Evolutionary conservation across 768 basidiomycete species (phyloP).

Genomic region (Tulasnella sp.): DNA sequence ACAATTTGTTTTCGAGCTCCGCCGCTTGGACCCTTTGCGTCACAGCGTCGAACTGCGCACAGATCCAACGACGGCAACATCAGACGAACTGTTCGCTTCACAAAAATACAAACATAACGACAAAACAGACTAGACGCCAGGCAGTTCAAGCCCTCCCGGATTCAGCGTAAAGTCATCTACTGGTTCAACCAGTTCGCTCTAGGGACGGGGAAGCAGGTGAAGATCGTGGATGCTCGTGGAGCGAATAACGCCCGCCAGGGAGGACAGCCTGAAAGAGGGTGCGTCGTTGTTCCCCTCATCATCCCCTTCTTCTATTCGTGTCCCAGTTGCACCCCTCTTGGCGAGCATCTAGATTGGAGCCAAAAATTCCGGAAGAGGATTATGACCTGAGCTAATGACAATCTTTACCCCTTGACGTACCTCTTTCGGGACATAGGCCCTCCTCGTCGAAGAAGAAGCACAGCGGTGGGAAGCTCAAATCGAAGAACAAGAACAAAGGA

Average conservation of each 20-base stretch:
- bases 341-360: background rate
- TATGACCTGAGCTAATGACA: background rate
- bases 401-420: background rate
- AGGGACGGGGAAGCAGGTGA: conserved; percentile 46
- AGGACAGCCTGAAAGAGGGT: background rate
- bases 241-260: background rate
- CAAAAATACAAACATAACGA: too few species aligned
- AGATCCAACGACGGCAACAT: too few species aligned
- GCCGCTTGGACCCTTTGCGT: too few species aligned
- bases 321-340: background rate
- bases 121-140: conserved; percentile 67
- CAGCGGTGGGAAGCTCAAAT: background rate
- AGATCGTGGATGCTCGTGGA: background rate
- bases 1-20: too few species aligned
- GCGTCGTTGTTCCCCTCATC: background rate
- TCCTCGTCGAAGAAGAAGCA: background rate
- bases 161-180: conserved; percentile 74
- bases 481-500: conserved; percentile 18
- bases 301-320: background rate
- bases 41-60: too few species aligned
- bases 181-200: conserved; percentile 76
- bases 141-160: conserved; percentile 68
- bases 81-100: too few species aligned
- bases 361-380: background rate
- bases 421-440: background rate